These are phyloP conservation scores for Trichophaea hybrida DNA, from an alignment of 2,329 filamentous ascomycete species.

Conservation along the genomic window DNA sequence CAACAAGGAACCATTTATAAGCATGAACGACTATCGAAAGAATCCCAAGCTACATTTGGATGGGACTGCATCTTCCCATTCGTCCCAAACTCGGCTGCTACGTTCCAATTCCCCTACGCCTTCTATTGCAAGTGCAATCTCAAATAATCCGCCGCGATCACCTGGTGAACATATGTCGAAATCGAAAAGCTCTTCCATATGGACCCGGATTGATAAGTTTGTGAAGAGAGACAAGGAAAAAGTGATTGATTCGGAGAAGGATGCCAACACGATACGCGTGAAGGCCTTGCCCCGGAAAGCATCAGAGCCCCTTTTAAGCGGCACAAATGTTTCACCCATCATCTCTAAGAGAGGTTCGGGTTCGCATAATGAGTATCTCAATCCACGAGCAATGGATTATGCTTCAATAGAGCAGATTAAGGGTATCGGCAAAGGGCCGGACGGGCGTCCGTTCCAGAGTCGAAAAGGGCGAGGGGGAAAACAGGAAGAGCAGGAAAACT, in stretches of 20 bases:
- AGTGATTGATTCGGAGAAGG: background rate
- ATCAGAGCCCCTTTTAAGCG: constrained; percentile 14
- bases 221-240: constrained; percentile 1
- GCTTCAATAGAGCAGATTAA: constrained; percentile 39
- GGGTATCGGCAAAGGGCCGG: constrained; percentile 32
- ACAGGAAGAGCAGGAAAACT: constrained; percentile 42
- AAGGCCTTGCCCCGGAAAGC: constrained; percentile 10
- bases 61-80: constrained; percentile 22
- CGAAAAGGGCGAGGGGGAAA: constrained; percentile 5
- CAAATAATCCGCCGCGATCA: constrained; percentile 20
- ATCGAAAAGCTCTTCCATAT: constrained; percentile 15
- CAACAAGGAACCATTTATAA: constrained; percentile 20
- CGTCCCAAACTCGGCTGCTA: constrained; percentile 19
- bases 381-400: constrained; percentile 24
- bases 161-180: constrained; percentile 20
- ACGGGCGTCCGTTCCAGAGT: constrained; percentile 27
- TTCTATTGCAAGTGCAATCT: constrained; percentile 22
- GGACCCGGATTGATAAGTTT: constrained; percentile 10
- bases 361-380: constrained; percentile 13
- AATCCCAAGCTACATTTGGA: constrained; percentile 18
- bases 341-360: constrained; percentile 15
- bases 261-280: background rate
- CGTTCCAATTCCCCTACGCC: constrained; percentile 23
- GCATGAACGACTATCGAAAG: constrained; percentile 15
- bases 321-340: constrained; percentile 12